Evolutionary conservation across 805 yeast species (phyloP), one percentile per base, ranked within the genome.

Genomic region (Starmerella khaoyaiensis): DNA sequence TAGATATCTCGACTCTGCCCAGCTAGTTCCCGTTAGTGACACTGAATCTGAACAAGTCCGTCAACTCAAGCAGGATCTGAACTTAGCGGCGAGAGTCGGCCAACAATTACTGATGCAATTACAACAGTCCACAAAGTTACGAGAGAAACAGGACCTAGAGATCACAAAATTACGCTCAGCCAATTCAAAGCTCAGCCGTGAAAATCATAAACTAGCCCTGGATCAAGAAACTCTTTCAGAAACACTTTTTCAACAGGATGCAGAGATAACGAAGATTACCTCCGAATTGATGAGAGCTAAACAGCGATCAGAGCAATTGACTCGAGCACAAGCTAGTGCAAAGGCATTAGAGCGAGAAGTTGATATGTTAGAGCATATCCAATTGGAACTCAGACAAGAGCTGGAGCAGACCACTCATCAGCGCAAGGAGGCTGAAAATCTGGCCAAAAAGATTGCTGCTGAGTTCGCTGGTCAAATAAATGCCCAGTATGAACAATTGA

Each of bases 21-120:
- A 40, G 25, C 17, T 19, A 23, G 24, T 19, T 5, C 21, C 40
- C 20, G 37, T 21, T n/a, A 25, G 32, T 29, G 26, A 33, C 19
- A n/a, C n/a, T n/a, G 45, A 40, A 21, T 35, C 39, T 35, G 42
- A 33, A 23, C 43, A 33, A 33, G 42, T 45, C 17, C 36, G 36
- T 20, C 30, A 41, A 11, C 46, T 49, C 21, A 47, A 46, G 31
- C 47, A 37, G 28, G 53, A 49, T 12, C 42, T 49, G 14, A 46
- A 44, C 21, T 36, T 47, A 6, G 51, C 53, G 9, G 51, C 53
- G n/a, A 43, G 50, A 24, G 51, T 40, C 8, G 53, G 53, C 10
- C 46, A 41, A 35, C 41, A 37, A 31, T 45, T 49, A 27, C 47
- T 49, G 10, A 38, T 38, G 40, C 50, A 47, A 30, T 21, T 49